Evolutionary conservation across 1,284 basidiomycete species (phyloP).

Genomic region (Ceratobasidium sp.): DNA sequence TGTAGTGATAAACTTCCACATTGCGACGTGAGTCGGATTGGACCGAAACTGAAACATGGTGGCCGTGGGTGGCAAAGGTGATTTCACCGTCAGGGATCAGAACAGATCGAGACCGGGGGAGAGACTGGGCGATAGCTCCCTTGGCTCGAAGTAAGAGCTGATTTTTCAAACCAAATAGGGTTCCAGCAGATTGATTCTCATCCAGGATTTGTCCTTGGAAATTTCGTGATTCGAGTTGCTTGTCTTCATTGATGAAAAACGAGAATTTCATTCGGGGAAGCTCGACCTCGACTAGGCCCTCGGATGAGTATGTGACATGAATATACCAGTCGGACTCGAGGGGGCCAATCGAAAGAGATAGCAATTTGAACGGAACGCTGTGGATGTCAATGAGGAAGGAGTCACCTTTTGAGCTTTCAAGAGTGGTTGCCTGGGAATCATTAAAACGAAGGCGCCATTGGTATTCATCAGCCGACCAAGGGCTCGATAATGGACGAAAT

Average conservation of each 20-base stretch:
- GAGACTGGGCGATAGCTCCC: conserved; percentile 7
- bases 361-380: conserved; percentile 50
- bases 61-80: conserved; percentile 6
- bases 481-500: conserved; percentile 1
- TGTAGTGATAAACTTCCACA: conserved; percentile 49
- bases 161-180: conserved; percentile 53
- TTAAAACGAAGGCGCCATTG: conserved; percentile 2
- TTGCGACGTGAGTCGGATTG: not conserved
- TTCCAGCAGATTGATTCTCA: conserved; percentile 51
- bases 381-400: conserved; percentile 48
- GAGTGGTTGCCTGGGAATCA: conserved; percentile 43
- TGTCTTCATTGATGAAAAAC: conserved; percentile 49
- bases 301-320: conserved; percentile 44
- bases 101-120: conserved; percentile 48
- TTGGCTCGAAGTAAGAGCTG: conserved; percentile 53
- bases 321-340: conserved; percentile 51
- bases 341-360: conserved; percentile 48
- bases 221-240: conserved; percentile 50
- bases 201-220: conserved; percentile 53
- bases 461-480: not conserved
- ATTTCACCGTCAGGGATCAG: conserved; percentile 52
- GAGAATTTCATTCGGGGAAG: conserved; percentile 53
- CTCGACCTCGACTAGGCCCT: conserved; percentile 40
- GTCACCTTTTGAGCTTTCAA: not conserved
- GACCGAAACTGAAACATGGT: conserved; percentile 40